Percentiles rank a stretch among this genome's conserved stretches.
phyloP scores from a whole-genome alignment of 2,329 filamentous ascomycete species.

The Beauveria bassiana region DNA sequence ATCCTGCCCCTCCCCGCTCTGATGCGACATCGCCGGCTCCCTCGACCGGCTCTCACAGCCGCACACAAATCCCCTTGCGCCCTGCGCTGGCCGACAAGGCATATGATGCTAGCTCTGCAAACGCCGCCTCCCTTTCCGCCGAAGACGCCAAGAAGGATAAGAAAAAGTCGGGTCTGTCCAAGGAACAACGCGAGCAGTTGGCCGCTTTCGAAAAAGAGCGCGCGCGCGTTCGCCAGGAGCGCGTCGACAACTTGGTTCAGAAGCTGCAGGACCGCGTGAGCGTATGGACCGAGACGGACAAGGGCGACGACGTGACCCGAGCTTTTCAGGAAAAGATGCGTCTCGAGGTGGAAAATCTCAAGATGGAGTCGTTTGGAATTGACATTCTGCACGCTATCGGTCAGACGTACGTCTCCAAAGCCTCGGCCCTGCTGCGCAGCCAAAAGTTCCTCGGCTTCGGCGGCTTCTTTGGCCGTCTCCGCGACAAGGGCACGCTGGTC shows the following conservation, averaged over 20 bases:
- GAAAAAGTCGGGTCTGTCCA: constrained; percentile 78
- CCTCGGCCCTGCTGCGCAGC: constrained; percentile 78
- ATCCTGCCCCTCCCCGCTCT: constrained; percentile 23
- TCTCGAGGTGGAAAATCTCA: constrained; percentile 93
- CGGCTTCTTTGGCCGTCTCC: constrained; percentile 87
- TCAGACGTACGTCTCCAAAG: constrained; percentile 81
- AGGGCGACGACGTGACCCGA: constrained; percentile 70
- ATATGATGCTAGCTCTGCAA: constrained; percentile 63
- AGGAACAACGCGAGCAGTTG: constrained; percentile 90
- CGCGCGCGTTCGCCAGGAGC: constrained; percentile 74
- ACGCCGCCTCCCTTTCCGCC: constrained; percentile 58
- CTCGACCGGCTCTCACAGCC: constrained; percentile 35
- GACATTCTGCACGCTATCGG: constrained; percentile 96
- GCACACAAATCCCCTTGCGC: constrained; percentile 61
- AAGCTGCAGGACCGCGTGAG: constrained; percentile 87
- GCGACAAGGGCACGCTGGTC: constrained; percentile 92
- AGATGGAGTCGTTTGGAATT: constrained; percentile 97
- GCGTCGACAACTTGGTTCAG: constrained; percentile 72
- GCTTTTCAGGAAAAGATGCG: constrained; percentile 93
- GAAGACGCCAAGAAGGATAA: constrained; percentile 52
- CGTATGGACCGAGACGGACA: constrained; percentile 97
- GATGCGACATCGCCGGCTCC: constrained; percentile 33
- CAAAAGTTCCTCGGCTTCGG: constrained; percentile 96
- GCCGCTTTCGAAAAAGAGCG: constrained; percentile 84
- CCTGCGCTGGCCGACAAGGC: constrained; percentile 78